Conservation (phyloP, 345 rosid genomes). For the Linum lewisii region DNA sequence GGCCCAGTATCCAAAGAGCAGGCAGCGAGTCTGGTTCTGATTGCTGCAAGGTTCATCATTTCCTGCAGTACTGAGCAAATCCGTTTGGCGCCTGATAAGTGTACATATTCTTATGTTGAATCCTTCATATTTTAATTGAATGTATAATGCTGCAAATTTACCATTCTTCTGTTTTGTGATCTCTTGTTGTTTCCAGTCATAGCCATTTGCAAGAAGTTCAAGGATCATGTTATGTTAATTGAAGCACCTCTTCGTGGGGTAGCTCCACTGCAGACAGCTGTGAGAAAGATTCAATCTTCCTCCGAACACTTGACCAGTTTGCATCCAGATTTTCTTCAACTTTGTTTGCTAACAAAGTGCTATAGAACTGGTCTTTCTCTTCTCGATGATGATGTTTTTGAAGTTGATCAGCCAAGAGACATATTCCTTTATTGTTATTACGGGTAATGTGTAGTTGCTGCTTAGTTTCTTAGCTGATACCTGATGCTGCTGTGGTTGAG, state of each 20-base stretch:
- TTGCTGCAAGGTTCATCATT: slow-evolving; percentile 47
- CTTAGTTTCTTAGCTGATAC: slow-evolving; percentile 3
- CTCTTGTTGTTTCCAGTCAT: slow-evolving; percentile 40
- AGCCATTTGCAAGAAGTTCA: slow-evolving; percentile 64
- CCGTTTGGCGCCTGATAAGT: slow-evolving; percentile 64
- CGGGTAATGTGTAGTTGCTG: slow-evolving; percentile 44
- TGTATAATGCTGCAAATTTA: background rate
- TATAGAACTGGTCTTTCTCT: slow-evolving; percentile 71
- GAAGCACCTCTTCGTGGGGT: slow-evolving; percentile 67
- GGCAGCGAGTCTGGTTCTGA: slow-evolving; percentile 30
- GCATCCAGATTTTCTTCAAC: slow-evolving; percentile 86
- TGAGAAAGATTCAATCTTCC: slow-evolving; percentile 63
- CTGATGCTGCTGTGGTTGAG: background rate
- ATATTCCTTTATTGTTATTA: slow-evolving; percentile 85
- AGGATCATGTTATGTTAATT: slow-evolving; percentile 61
- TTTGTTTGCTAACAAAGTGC: slow-evolving; percentile 64
- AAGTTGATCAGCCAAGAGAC: slow-evolving; percentile 85
- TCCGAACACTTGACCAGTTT: slow-evolving; percentile 68
- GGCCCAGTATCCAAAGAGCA: slow-evolving; percentile 45
- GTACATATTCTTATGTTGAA: slow-evolving; percentile 25
- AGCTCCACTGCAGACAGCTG: slow-evolving; percentile 56
- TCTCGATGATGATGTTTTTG: slow-evolving; percentile 74
- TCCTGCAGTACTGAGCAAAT: slow-evolving; percentile 66
- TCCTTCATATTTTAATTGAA: background rate
- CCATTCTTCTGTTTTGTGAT: slow-evolving; percentile 7